A percentile compares a stretch with the other conserved stretches of the same genome.
These are phyloP conservation scores for Penicillium nucicola DNA, from an alignment of 495 filamentous ascomycete genomes.

Conservation along the genomic window DNA sequence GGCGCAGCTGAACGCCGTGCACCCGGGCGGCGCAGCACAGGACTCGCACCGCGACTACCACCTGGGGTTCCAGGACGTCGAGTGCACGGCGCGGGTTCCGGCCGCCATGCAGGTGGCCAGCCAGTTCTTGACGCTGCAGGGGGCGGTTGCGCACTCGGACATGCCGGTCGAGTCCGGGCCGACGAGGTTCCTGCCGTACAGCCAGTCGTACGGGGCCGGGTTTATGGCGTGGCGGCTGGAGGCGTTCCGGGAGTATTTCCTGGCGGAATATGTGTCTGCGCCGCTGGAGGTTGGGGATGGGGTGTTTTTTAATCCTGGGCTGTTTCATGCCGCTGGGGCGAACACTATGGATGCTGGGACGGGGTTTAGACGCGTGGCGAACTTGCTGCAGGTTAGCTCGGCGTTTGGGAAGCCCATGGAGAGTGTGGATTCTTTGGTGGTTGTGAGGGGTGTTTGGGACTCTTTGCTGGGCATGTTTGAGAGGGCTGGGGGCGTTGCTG, in stretches of 20 bases:
- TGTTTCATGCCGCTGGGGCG: constrained; percentile 55
- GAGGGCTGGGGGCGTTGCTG: constrained; percentile 26
- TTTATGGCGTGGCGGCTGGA: constrained; percentile 48
- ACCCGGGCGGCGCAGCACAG: constrained; percentile 50
- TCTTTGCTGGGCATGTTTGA: constrained; percentile 27
- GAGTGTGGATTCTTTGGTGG: constrained; percentile 40
- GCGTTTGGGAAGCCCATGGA: constrained; percentile 61
- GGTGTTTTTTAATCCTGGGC: constrained; percentile 54
- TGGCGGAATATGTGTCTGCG: constrained; percentile 41
- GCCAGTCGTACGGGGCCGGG: constrained; percentile 48
- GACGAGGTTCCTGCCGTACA: constrained; percentile 52
- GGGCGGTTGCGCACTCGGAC: constrained; percentile 53
- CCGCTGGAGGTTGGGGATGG: constrained; percentile 49
- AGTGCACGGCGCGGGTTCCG: constrained; percentile 35
- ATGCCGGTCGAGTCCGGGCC: constrained; percentile 54
- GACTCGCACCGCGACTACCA: constrained; percentile 56
- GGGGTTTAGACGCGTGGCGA: constrained; percentile 44
- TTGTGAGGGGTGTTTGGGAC: constrained; percentile 44
- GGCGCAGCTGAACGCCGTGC: constrained; percentile 55
- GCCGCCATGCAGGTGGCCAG: constrained; percentile 39
- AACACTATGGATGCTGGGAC: constrained; percentile 34
- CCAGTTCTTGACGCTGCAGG: constrained; percentile 53
- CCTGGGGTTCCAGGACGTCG: constrained; percentile 49
- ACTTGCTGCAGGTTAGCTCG: constrained; percentile 52
- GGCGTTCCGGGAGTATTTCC: constrained; percentile 48